A percentile compares a stretch with the other conserved stretches of the same genome.
Evolutionary conservation across 108 stramenopile species (phyloP).

Genomic region (Cylindrotheca fusiformis): DNA sequence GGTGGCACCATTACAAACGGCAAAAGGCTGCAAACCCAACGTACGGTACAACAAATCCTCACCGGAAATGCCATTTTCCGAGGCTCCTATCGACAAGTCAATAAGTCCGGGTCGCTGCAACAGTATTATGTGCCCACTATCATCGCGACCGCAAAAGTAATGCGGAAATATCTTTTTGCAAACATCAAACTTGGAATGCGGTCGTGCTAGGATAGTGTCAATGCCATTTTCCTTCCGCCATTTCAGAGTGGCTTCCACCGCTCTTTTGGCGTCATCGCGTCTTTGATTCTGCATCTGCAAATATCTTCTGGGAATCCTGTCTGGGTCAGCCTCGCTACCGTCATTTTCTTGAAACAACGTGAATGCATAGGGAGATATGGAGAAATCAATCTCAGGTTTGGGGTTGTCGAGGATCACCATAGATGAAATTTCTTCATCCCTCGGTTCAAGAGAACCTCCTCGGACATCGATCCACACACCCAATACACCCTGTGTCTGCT

Average conservation of each 20-base stretch:
- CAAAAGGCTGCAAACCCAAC: too few relatives aligned
- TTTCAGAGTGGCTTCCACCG: conserved; percentile 42
- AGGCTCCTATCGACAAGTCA: conserved; percentile 41
- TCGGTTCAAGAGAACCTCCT: too few relatives aligned
- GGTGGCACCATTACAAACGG: too few relatives aligned
- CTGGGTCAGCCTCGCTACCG: conserved; percentile 61
- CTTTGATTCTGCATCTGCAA: conserved; percentile 62
- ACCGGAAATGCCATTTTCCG: conserved; percentile 43
- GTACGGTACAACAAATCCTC: conserved; percentile 66
- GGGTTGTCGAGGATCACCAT: too few relatives aligned
- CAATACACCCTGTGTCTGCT: too few relatives aligned
- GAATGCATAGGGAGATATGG: conserved; percentile 13
- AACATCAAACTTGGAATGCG: conserved; percentile 65
- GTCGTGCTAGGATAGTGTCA: conserved; percentile 54
- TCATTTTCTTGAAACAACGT: conserved; percentile 43
- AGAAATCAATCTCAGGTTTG: not conserved
- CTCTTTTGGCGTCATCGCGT: conserved; percentile 49
- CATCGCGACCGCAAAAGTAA: conserved; percentile 65
- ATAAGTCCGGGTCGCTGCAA: conserved; percentile 55
- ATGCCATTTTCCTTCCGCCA: conserved; percentile 61
- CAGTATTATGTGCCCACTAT: conserved; percentile 51
- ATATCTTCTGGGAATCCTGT: conserved; percentile 69
- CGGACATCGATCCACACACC: too few relatives aligned
- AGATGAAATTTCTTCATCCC: too few relatives aligned
- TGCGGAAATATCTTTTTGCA: conserved; percentile 63